Base-by-base conservation (phyloP, 2,329 filamentous ascomycete genomes). In the Penicillium concentricum region DNA sequence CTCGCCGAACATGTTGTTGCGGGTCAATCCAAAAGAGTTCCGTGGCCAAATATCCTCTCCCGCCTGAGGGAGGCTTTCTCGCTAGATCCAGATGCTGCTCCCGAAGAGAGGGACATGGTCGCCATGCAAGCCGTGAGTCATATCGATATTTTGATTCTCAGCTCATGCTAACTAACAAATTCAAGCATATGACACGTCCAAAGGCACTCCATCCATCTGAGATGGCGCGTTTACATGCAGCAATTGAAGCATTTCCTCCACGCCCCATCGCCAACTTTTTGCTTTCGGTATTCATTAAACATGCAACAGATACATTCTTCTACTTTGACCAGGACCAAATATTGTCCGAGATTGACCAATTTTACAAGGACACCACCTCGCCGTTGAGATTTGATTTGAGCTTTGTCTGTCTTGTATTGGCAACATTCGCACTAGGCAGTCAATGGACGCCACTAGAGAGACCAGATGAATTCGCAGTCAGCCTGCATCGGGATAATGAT, bases 391-490 rank as follows among this genome's bases (percentile, higher is more conserved):
- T 38, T 18, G 59, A 64, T 32, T 38, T 54, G n/a, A 54, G 51
- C 20, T 64, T 64, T 46, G 46, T 64, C 2, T 61, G 62, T 43
- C 48, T 64, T 18, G 56, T 44, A 16, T 48, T 64, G 49, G 61
- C 60, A 22, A 47, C 48, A 12, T 61, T 64, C 18, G 72, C 72
- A 0, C 54, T 74, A 6, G 72, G 71, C 0, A 74, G 72, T 32
- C 73, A 75, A 30, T 74, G 71, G 68, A 72, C 72, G 1, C 61
- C 65, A 0, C 54, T 75, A 6, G 69, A 69, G 34, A 63, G 60
- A 42, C 68, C 69, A 0, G 63, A 66, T 4, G 58, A 18, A 44
- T 58, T 20, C 2, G 44, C 15, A 8, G 28, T 37, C 28, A 48
- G 28, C 15, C 18, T 49, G 3, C 26, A 52, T n/a, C 55, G 37